Evolutionary conservation across 2,329 filamentous ascomycete genomes (phyloP).

Genomic region (Talaromyces islandicus): DNA sequence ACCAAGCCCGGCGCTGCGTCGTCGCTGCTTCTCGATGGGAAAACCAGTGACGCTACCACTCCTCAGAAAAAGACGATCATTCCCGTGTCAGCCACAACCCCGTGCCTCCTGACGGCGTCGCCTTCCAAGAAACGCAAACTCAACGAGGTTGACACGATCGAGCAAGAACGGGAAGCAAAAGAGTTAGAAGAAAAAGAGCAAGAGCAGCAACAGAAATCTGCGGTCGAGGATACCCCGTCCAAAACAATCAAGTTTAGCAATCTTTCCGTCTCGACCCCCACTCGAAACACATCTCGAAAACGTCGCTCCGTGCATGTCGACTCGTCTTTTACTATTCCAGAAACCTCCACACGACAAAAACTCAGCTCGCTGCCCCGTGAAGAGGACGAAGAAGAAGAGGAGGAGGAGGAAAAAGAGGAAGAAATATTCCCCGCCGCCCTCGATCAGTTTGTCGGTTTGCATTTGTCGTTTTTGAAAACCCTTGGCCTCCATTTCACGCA

Average conservation of each 20-base stretch:
- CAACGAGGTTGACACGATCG: constrained; percentile 20
- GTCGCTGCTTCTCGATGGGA: constrained; percentile 21
- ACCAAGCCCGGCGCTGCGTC: constrained; percentile 33
- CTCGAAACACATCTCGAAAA: constrained; percentile 3
- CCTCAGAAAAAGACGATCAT: not conserved
- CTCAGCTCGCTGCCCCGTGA: constrained; percentile 7
- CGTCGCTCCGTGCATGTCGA: not conserved
- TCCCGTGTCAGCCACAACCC: constrained; percentile 3
- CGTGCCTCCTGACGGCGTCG: constrained; percentile 22
- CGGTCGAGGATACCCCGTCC: constrained; percentile 22
- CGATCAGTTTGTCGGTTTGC: constrained; percentile 55
- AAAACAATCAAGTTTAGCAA: constrained; percentile 28
- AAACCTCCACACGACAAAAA: not conserved
- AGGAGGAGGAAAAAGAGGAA: not conserved
- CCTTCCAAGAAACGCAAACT: constrained; percentile 38
- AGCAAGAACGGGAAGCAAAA: not conserved
- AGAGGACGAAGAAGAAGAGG: not conserved
- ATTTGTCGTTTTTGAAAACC: constrained; percentile 62
- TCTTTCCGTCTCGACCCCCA: constrained; percentile 27
- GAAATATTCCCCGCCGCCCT: constrained; percentile 19
- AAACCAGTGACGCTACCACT: constrained; percentile 17
- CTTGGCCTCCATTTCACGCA: constrained; percentile 65
- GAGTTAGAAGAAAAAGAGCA: not conserved
- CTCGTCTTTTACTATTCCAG: not conserved
- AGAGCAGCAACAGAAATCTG: not conserved